These are phyloP conservation scores for Glarea lozoyensis DNA, from an alignment of 495 filamentous ascomycete species.

Conservation along the genomic window DNA sequence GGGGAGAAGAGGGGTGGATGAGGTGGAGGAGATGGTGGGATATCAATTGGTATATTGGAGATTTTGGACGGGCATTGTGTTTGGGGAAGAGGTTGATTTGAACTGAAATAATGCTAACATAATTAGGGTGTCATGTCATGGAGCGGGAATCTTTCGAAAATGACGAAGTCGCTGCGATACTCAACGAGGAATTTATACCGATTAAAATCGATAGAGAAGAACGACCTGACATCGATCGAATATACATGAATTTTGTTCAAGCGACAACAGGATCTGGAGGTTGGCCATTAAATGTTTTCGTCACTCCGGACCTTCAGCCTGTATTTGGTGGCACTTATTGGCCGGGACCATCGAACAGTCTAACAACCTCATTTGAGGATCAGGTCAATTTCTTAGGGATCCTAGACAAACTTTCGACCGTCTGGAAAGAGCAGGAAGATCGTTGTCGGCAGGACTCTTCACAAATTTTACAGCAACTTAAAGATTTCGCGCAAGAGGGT, in stretches of 20 bases:
- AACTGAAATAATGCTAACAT: constrained; percentile 5
- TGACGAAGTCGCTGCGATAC: constrained; percentile 63
- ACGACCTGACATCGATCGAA: constrained; percentile 87
- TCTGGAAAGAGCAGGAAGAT: constrained; percentile 80
- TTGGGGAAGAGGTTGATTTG: too few species aligned
- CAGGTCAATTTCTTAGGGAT: constrained; percentile 71
- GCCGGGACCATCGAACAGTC: constrained; percentile 69
- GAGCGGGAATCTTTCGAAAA: constrained; percentile 90
- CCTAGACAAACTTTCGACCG: constrained; percentile 65
- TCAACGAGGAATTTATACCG: constrained; percentile 85
- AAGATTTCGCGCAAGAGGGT: constrained; percentile 81
- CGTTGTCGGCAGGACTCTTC: constrained; percentile 73
- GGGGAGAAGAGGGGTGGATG: too few species aligned
- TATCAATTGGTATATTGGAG: too few species aligned
- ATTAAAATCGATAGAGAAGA: constrained; percentile 94
- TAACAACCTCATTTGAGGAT: constrained; percentile 35
- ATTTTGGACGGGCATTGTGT: too few species aligned
- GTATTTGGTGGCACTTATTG: constrained; percentile 97
- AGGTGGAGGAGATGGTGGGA: too few species aligned
- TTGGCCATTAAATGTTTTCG: constrained; percentile 94
- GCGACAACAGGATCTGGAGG: constrained; percentile 87
- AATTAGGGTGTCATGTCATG: constrained; percentile 82
- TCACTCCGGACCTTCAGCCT: constrained; percentile 86
- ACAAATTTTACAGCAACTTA: constrained; percentile 70
- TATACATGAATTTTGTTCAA: constrained; percentile 98